Evolutionary conservation across 2,329 filamentous ascomycete species (phyloP), one percentile per base, ranked within the genome.

Genomic region (Ilyonectria sp.): DNA sequence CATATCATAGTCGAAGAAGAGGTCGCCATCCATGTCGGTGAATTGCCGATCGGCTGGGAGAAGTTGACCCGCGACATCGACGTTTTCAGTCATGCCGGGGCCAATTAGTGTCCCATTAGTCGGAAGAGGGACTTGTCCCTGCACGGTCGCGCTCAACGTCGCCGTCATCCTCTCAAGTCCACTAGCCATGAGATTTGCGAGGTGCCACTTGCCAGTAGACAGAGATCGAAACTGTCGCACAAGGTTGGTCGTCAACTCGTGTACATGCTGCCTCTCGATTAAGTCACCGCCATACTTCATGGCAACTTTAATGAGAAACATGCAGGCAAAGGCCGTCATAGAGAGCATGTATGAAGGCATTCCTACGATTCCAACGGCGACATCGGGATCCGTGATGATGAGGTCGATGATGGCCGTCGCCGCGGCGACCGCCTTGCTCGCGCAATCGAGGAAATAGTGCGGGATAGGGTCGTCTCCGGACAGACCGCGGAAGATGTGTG

Each of bases 311-410:
- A 86, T 80, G 1, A 87, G 78, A 65, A 87, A 87, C 70, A 86
- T 84, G 71, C 84, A 86, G 1, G 86, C 85, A 64, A 87, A 87
- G 0, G 83, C 84, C 0, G 84, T 86, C 86, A 87, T 87, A 50
- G 83, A 85, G 63, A 86, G 83, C 49, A 86, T 80, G 56, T 86
- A 87, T 4, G 84, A 83, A 2, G 86, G 85, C 75, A 87, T 84
- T 1, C 85, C 83, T 69, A 71, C 73, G 8, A 81, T 79, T 0
- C 80, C 80, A 10, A 79, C 78, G 2, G 81, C 79, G 4, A 86
- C 79, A 35, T 85, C 82, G 0, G 78, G 73, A 35, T 86, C 83
- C 0, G 76, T 80, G 5, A 84, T 74, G 7, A 86, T 78, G 59
- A 85, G 78, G 35, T 84, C 80, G 40, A 86, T 79, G 35, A 84